These are phyloP conservation scores for Inonotus obliquus DNA, from an alignment of 1,284 basidiomycete genomes.

Conservation along the genomic window DNA sequence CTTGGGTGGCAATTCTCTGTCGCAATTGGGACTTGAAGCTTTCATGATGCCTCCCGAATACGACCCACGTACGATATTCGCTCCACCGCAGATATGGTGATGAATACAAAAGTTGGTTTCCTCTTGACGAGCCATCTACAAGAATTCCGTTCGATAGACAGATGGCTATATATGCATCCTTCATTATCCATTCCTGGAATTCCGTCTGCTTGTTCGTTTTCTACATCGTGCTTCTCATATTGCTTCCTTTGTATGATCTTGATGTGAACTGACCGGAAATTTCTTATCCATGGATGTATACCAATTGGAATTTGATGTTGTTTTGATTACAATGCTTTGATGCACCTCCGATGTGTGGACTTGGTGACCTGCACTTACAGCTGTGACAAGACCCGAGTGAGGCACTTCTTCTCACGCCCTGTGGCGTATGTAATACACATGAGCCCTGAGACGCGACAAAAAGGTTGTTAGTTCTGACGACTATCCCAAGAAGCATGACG, in stretches of 20 bases:
- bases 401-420: not conserved
- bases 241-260: not conserved
- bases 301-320: not conserved
- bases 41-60: conserved; percentile 74
- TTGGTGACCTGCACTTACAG: no score
- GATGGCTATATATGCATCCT: conserved; percentile 1
- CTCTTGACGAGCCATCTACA: not conserved
- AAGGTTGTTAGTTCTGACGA: not conserved
- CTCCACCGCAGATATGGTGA: conserved; percentile 69
- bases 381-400: not conserved
- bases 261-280: not conserved
- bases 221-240: not conserved
- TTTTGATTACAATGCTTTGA: not conserved
- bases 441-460: not conserved
- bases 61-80: conserved; percentile 37
- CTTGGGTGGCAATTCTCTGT: conserved; percentile 66
- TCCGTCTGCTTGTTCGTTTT: not conserved
- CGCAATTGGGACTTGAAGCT: conserved; percentile 77
- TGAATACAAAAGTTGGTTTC: not conserved
- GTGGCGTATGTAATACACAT: not conserved
- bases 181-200: not conserved
- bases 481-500: not conserved
- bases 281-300: not conserved
- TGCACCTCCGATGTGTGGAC: no score
- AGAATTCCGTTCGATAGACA: not conserved